phyloP scores from a whole-genome alignment of 2,329 filamentous ascomycete species.

The Fusarium nisikadoi region DNA sequence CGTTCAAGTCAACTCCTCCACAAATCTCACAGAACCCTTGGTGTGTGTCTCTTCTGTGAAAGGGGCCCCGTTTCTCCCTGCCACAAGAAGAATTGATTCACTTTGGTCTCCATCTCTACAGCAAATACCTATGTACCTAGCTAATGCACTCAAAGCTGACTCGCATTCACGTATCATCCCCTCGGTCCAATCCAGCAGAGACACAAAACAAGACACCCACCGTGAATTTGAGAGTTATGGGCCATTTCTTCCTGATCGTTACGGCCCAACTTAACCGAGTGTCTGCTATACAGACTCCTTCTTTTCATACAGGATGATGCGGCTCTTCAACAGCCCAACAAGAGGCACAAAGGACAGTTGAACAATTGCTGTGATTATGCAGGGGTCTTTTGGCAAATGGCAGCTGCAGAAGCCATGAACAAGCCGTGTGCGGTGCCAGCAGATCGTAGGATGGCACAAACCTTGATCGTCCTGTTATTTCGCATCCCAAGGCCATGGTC shows the following conservation, averaged over 20 bases:
- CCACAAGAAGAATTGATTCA: background rate
- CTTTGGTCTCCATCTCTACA: constrained; percentile 16
- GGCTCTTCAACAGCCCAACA: constrained; percentile 19
- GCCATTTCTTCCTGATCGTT: background rate
- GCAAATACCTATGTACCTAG: background rate
- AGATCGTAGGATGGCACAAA: constrained; percentile 22
- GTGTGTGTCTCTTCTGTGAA: background rate
- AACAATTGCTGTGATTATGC: constrained; percentile 18
- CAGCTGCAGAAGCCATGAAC: constrained; percentile 15
- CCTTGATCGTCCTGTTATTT: constrained; percentile 16
- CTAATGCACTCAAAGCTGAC: constrained; percentile 27
- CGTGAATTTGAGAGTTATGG: constrained; percentile 14
- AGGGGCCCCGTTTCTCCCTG: background rate
- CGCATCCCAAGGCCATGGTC: constrained; percentile 25
- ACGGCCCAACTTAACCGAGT: constrained; percentile 6
- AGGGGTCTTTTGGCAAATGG: constrained; percentile 36
- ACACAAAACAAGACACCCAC: constrained; percentile 24
- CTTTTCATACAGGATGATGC: background rate
- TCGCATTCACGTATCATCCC: constrained; percentile 25
- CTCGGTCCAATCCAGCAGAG: constrained; percentile 29
- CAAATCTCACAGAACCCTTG: background rate
- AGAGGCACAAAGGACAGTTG: background rate
- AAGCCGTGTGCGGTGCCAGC: constrained; percentile 43
- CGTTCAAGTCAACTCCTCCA: constrained; percentile 19
- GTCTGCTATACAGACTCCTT: constrained; percentile 14